Conservation (phyloP, 495 filamentous ascomycete genomes). For the Hyaloscypha bicolor region DNA sequence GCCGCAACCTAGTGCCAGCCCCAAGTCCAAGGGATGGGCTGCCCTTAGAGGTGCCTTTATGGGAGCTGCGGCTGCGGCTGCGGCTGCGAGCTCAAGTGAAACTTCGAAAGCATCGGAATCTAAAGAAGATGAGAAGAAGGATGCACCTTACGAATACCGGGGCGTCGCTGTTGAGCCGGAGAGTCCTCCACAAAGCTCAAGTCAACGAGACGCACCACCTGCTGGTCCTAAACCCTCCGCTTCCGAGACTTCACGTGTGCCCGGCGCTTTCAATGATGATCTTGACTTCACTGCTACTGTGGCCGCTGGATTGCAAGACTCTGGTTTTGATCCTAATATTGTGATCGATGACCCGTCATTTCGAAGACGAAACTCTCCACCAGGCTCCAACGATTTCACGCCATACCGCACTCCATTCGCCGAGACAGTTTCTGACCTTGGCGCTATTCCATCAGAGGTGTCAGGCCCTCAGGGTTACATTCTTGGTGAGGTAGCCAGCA, state of each 20-base stretch:
- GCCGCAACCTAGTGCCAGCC: background rate
- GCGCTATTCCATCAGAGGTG: conserved; percentile 15
- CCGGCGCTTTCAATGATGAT: conserved; percentile 58
- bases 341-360: conserved; percentile 67
- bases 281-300: conserved; percentile 69
- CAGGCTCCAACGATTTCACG: conserved; percentile 54
- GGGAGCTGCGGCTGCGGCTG: conserved; percentile 35
- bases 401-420: conserved; percentile 48
- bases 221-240: conserved; percentile 24
- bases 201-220: conserved; percentile 19
- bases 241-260: conserved; percentile 38
- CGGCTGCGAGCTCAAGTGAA: conserved; percentile 31
- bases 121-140: conserved; percentile 28
- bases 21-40: conserved; percentile 38
- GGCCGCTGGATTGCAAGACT: conserved; percentile 67
- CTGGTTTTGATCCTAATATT: conserved; percentile 72
- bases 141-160: conserved; percentile 31
- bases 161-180: conserved; percentile 27
- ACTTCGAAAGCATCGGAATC: conserved; percentile 25
- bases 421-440: conserved; percentile 45
- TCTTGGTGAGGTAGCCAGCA: conserved; percentile 26
- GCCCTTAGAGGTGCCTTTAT: conserved; percentile 43
- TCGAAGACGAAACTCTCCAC: conserved; percentile 64
- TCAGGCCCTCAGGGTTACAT: conserved; percentile 20
- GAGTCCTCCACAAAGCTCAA: conserved; percentile 9